A percentile compares a stretch with the other conserved stretches of the same genome.
Evolutionary conservation across 2,329 filamentous ascomycete species (phyloP).

Genomic region (Hypoxylon sp.): DNA sequence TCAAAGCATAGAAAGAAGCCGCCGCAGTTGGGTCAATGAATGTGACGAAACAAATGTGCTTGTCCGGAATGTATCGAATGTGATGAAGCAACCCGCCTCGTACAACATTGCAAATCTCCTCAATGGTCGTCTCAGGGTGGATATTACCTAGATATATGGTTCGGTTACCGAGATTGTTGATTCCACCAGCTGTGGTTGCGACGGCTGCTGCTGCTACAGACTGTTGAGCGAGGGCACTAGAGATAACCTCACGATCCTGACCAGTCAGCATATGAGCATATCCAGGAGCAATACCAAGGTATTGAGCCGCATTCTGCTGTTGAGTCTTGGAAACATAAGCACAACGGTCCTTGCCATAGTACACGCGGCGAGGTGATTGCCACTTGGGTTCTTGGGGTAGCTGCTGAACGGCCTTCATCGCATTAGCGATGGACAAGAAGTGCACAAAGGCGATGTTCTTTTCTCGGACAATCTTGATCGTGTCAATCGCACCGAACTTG

Average conservation of each 20-base stretch:
- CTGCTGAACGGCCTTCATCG: conserved; percentile 97
- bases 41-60: conserved; percentile 99
- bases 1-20: conserved; percentile 96
- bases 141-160: conserved; percentile 99
- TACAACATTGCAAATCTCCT: conserved; percentile 99
- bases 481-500: conserved; percentile 97
- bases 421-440: conserved; percentile 94
- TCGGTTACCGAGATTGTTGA: conserved; percentile 96
- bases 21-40: conserved; percentile 99
- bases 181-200: conserved; percentile 94
- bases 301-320: conserved; percentile 98
- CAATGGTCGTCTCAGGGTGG: conserved; percentile 97
- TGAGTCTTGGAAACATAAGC: conserved; percentile 99
- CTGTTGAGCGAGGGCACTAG: conserved; percentile 95
- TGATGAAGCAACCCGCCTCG: conserved; percentile 95
- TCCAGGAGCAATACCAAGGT: conserved; percentile 94
- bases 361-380: conserved; percentile 94
- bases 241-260: conserved; percentile 96
- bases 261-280: conserved; percentile 97
- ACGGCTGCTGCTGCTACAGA: conserved; percentile 97
- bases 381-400: conserved; percentile 97
- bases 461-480: conserved; percentile 96
- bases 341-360: conserved; percentile 98
- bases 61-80: conserved; percentile 98
- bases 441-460: conserved; percentile 99